phyloP scores from a whole-genome alignment of 2,329 filamentous ascomycete species.

The Amesomyces nigricolor region DNA sequence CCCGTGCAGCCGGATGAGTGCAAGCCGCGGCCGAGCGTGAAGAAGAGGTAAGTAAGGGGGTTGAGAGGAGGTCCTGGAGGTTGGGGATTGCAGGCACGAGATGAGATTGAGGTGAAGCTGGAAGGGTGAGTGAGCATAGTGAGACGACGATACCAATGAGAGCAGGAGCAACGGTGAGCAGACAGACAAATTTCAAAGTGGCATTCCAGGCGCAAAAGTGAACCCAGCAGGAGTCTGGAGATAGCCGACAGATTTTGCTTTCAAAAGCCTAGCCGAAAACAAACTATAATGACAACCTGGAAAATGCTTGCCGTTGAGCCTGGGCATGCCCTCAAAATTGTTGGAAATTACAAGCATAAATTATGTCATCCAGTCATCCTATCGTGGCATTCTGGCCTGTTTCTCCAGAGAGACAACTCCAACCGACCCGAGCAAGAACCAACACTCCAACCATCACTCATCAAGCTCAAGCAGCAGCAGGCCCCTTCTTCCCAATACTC shows the following conservation, averaged over 20 bases:
- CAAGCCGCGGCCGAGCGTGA: constrained; percentile 54
- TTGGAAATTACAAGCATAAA: no score
- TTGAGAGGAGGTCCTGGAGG: neutral
- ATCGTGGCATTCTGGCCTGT: no score
- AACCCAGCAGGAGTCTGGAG: neutral
- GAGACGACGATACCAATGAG: constrained; percentile 6
- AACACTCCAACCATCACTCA: neutral
- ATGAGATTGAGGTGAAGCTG: neutral
- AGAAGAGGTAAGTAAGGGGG: constrained; percentile 51
- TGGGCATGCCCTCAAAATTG: neutral
- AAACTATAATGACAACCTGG: no score
- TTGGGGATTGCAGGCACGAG: neutral
- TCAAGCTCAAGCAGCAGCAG: constrained; percentile 28
- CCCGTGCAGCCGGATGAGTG: constrained; percentile 60
- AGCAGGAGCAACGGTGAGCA: neutral
- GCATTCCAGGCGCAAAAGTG: neutral
- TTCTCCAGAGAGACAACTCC: no score
- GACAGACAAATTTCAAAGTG: neutral
- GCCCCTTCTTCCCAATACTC: constrained; percentile 24
- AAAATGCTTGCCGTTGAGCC: neutral
- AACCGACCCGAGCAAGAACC: no score
- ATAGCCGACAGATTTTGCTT: neutral
- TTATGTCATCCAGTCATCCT: no score
- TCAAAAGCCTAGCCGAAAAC: no score
- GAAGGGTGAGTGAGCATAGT: neutral